Base-by-base conservation (phyloP, 768 basidiomycete species). In the Austroboletus festivus region DNA sequence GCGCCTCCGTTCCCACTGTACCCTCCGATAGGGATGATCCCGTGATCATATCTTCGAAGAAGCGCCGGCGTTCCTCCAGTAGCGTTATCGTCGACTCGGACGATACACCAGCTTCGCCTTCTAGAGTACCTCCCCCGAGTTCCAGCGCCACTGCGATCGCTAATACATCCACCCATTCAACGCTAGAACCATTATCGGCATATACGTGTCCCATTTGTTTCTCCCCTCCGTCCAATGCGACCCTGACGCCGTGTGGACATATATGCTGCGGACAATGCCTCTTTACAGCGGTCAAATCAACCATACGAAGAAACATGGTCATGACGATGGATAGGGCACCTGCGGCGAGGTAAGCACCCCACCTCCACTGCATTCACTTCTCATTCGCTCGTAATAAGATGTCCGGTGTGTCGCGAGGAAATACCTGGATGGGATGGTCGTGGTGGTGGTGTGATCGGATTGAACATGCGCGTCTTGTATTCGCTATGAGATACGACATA, bases 161-260 rank as follows among this genome's bases (percentile, higher is more conserved):
- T n/a, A n/a, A n/a, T n/a, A n/a, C n/a, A n/a, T n/a, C 28, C 7
- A 5, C 28, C 28, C 28, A 28, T 5, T 12, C 28, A 6, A 12
- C 28, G 12, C 28, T 12, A 5, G 64, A 65, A 37, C 71, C 68
- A 1, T 73, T 87, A 15, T 75, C 83, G 0, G 68, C 74, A n/a
- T 89, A 88, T 61, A 79, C 77, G 0, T 89, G 89, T 59, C 89
- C 89, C 10, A 85, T 90, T 51, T 90, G 89, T 60, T 88, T 89
- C 72, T 82, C 73, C 34, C 77, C 85, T 0, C 87, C 87, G 1
- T 80, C 80, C 1, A 82, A 86, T 51, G 85, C 89, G 5, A 85
- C 86, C 1, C 62, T 91, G 39, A 89, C 87, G 0, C 86, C 85
- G 0, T 91, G 89, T 54, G 89, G 89, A 0, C 89, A 91, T 54